Evolutionary conservation across 805 yeast species (phyloP).

Genomic region (Maudiozyma barnettii): DNA sequence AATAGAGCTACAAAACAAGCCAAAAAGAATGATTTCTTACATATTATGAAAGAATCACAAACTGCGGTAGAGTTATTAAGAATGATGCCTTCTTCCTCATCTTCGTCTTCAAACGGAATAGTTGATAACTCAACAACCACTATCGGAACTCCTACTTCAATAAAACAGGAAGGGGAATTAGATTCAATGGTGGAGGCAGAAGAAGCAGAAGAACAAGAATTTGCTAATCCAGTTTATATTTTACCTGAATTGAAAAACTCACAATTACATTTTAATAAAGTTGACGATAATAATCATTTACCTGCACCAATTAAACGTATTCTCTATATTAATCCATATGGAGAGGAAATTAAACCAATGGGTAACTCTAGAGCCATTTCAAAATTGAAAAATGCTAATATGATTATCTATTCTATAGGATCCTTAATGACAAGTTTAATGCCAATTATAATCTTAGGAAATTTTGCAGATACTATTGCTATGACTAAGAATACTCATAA

Average conservation of each 20-base stretch:
- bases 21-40: background rate
- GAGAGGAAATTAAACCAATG: slow-evolving; percentile 72
- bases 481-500: slow-evolving; percentile 30
- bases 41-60: background rate
- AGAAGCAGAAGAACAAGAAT: slow-evolving; percentile 50
- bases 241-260: slow-evolving; percentile 71
- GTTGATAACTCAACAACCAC: background rate
- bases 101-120: background rate
- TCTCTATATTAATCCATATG: slow-evolving; percentile 77
- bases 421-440: slow-evolving; percentile 80
- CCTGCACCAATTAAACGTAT: slow-evolving; percentile 64
- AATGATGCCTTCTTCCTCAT: background rate
- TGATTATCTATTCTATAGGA: slow-evolving; percentile 72
- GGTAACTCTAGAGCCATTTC: slow-evolving; percentile 56
- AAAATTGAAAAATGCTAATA: slow-evolving; percentile 40
- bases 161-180: background rate
- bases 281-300: slow-evolving; percentile 46
- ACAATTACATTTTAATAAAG: slow-evolving; percentile 62
- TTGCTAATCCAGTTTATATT: slow-evolving; percentile 35
- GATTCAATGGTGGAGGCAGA: slow-evolving; percentile 25
- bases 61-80: background rate
- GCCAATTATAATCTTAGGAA: slow-evolving; percentile 67
- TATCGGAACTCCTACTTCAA: background rate
- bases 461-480: slow-evolving; percentile 55
- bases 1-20: slow-evolving; percentile 4